These are phyloP conservation scores for Kalaharituber pfeilii DNA, from an alignment of 2,329 filamentous ascomycete genomes.

Conservation along the genomic window DNA sequence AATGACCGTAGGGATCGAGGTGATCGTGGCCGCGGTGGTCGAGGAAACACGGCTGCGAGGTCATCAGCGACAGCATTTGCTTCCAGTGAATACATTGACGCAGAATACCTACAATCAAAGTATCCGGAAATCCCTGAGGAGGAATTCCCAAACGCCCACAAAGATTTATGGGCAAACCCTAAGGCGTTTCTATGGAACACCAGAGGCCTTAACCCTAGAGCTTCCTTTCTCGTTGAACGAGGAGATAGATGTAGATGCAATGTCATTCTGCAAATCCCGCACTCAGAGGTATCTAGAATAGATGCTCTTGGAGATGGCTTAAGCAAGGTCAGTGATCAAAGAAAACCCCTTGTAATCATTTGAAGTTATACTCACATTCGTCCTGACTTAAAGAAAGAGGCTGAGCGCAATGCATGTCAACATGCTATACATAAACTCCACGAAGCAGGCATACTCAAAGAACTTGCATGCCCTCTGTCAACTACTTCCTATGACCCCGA, in stretches of 20 bases:
- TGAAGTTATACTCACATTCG: neutral
- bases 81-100: neutral
- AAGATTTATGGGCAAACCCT: constrained; percentile 12
- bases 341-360: neutral
- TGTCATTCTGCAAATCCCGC: constrained; percentile 6
- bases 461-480: constrained; percentile 11
- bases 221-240: constrained; percentile 7
- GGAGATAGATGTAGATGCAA: constrained; percentile 9
- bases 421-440: constrained; percentile 17
- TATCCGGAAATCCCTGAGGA: constrained; percentile 2
- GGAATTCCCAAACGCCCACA: constrained; percentile 11
- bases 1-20: neutral
- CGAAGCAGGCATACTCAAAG: constrained; percentile 10
- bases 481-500: constrained; percentile 10
- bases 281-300: constrained; percentile 9
- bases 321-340: constrained; percentile 10
- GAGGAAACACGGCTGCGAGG: neutral
- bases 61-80: neutral
- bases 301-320: constrained; percentile 17
- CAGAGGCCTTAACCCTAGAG: constrained; percentile 10
- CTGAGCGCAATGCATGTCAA: constrained; percentile 15
- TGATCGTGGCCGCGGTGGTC: neutral
- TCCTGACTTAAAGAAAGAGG: constrained; percentile 12
- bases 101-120: neutral
- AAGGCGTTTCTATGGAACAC: constrained; percentile 17